Conservation (phyloP, 768 basidiomycete species). For the Sutorius australiensis region DNA sequence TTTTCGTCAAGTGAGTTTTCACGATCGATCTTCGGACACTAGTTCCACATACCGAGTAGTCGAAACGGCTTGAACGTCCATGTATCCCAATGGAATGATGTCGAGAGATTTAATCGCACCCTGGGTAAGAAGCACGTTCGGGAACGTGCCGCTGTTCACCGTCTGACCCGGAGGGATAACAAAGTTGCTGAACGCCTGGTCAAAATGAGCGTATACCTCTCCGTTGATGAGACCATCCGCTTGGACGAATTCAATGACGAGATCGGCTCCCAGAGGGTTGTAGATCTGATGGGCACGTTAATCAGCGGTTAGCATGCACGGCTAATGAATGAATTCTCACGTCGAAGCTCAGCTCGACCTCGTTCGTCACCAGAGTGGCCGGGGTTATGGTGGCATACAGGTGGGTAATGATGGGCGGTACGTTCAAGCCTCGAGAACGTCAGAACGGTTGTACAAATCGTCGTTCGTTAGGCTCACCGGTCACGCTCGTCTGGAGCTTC, state of each 20-base stretch:
- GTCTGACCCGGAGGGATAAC: conserved; percentile 54
- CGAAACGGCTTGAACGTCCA: conserved; percentile 51
- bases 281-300: conserved; percentile 33
- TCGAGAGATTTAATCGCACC: conserved; percentile 54
- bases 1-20: neutral
- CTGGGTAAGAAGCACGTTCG: conserved; percentile 54
- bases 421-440: conserved; percentile 39
- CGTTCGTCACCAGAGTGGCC: conserved; percentile 44
- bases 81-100: conserved; percentile 50
- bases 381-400: conserved; percentile 52
- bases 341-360: conserved; percentile 55
- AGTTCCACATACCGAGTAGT: conserved; percentile 36
- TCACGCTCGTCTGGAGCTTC: conserved; percentile 45
- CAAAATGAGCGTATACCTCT: conserved; percentile 55
- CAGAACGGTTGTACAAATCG: neutral
- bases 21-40: neutral
- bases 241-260: conserved; percentile 56
- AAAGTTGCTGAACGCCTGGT: conserved; percentile 51
- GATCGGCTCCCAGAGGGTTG: conserved; percentile 57
- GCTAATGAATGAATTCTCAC: conserved; percentile 32
- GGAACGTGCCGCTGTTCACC: conserved; percentile 57
- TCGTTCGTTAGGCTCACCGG: conserved; percentile 33
- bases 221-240: conserved; percentile 51
- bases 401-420: conserved; percentile 54
- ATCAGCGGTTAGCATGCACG: neutral